phyloP scores from a whole-genome alignment of 2,329 filamentous ascomycete species.

The Colletotrichum filicis region DNA sequence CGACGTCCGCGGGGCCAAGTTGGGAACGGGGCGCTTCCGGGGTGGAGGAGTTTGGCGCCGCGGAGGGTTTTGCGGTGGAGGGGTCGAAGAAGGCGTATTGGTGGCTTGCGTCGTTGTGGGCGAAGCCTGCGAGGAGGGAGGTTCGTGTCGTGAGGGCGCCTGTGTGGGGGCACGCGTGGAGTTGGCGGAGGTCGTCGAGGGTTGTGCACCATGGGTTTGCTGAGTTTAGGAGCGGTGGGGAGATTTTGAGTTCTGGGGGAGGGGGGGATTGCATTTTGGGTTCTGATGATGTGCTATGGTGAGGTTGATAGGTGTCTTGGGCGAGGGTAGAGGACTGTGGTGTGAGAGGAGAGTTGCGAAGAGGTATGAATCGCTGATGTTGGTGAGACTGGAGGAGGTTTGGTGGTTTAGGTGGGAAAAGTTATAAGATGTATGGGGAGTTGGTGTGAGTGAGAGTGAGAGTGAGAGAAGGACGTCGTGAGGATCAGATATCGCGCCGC shows the following conservation, averaged over 20 bases:
- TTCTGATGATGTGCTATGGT: neutral
- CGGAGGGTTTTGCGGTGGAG: slow-evolving; percentile 38
- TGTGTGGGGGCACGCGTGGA: slow-evolving; percentile 71
- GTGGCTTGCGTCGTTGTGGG: slow-evolving; percentile 68
- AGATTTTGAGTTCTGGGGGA: slow-evolving; percentile 55
- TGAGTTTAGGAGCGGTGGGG: slow-evolving; percentile 78
- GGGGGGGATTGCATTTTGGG: slow-evolving; percentile 25
- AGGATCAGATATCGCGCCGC: neutral
- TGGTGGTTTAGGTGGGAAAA: neutral
- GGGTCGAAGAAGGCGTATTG: slow-evolving; percentile 75
- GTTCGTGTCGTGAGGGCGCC: slow-evolving; percentile 83
- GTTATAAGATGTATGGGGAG: neutral
- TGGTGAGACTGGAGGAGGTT: neutral
- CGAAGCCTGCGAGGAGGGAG: slow-evolving; percentile 72
- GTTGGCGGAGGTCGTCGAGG: slow-evolving; percentile 66
- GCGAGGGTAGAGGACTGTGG: neutral
- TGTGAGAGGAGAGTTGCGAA: neutral
- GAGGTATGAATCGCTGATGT: neutral
- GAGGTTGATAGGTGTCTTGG: neutral
- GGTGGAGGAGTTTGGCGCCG: slow-evolving; percentile 36
- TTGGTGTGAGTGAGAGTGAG: neutral
- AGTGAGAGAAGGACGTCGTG: neutral
- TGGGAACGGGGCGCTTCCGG: slow-evolving; percentile 37
- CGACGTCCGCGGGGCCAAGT: slow-evolving; percentile 42
- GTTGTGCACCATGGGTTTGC: slow-evolving; percentile 81